Conservation (phyloP, 176 grass and related monocot genomes). For the Oryza meridionalis region DNA sequence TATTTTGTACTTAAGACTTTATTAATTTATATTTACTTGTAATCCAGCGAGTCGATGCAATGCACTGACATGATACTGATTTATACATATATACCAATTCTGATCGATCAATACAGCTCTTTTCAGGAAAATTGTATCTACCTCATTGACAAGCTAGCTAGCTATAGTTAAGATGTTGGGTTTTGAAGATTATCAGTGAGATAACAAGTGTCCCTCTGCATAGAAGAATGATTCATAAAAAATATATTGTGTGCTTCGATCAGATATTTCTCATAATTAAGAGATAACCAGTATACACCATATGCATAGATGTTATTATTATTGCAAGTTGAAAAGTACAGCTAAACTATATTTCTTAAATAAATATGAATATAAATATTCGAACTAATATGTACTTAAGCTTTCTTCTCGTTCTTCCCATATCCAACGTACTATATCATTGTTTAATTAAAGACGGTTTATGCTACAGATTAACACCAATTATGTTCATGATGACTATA, state of each 20-base stretch:
- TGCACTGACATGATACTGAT: too few species aligned
- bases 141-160: not conserved
- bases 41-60: too few species aligned
- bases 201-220: not conserved
- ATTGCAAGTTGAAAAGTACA: not conserved
- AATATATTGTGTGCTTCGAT: not conserved
- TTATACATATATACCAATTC: too few species aligned
- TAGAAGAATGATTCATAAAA: not conserved
- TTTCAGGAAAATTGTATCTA: not conserved
- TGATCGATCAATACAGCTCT: too few species aligned
- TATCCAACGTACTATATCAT: not conserved
- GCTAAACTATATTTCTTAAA: too few species aligned
- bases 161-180: not conserved
- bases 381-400: too few species aligned
- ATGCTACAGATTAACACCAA: not conserved
- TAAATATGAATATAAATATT: too few species aligned
- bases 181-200: not conserved
- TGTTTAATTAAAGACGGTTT: too few species aligned
- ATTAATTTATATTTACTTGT: not conserved
- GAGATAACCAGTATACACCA: not conserved
- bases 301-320: not conserved
- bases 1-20: not conserved
- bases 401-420: not conserved
- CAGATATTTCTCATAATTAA: not conserved
- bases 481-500: not conserved